Evolutionary conservation across 371 early-diverging fungal species (phyloP), one percentile per base, ranked within the genome.

Genomic region (Apophysomyces variabilis): DNA sequence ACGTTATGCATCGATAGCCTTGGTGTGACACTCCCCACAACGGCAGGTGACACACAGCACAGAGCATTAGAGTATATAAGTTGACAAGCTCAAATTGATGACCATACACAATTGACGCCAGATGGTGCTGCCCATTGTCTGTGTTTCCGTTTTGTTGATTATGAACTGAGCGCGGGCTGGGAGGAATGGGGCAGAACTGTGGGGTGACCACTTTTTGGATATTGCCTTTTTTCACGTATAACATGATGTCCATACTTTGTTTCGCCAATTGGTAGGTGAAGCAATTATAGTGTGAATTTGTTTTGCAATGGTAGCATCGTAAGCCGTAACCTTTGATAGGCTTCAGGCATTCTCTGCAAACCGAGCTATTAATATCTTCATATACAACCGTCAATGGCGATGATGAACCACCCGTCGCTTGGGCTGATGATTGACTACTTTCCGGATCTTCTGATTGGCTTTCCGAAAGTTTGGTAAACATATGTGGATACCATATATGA

Each of bases 1-100:
- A 88, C 5, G 64, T 74, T 5, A 67, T 69, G 62, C 88, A 88
- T 0, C 77, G 74, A 60, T 86, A 88, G 0, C 77, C 85, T 61
- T 88, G 88, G 36, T 81, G 74, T 7, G 78, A 80, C 6, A 83
- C 70, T 13, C 87, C 88, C 86, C 88, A 88, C 3, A 88, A 61
- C 3, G 88, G 88, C 36, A 77, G 57, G 38, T 73, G 72, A 59
- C 88, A 88, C 12, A 75, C 77, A 0, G 75, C 71, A 46, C 88
- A 88, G 0, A 84, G 74, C n/a, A 80, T 72, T 2, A 85, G 61
- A 1, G 88, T 85, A 54, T 77, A 85, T 8, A 85, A 38, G 46
- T 88, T 88, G n/a, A 85, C 81, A 1, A 85, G 72, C 7, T 80
- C 75, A 50, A 88, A 84, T 13, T 73, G 69, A 38, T 88, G 88